Evolutionary conservation across 768 basidiomycete species (phyloP).

Genomic region (Psilocybe cyanescens): DNA sequence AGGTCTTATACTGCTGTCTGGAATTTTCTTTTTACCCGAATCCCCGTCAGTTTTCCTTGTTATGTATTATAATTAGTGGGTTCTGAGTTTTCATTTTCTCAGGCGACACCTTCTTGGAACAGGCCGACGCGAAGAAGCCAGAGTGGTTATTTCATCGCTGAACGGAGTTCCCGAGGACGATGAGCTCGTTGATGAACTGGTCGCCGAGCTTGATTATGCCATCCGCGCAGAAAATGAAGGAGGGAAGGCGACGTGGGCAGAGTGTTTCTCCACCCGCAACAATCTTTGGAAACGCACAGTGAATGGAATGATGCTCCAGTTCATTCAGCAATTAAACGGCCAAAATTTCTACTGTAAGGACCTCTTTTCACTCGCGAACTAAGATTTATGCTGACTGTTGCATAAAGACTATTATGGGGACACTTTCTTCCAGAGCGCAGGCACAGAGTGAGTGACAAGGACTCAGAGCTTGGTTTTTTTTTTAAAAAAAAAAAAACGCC

Average conservation of each 20-base stretch:
- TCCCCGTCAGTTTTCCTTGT: conserved; percentile 57
- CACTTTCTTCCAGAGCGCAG: conserved; percentile 78
- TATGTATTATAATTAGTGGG: not conserved
- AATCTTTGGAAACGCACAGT: conserved; percentile 72
- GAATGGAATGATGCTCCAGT: conserved; percentile 85
- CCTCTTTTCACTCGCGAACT: not conserved
- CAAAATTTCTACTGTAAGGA: conserved; percentile 79
- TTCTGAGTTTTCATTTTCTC: not conserved
- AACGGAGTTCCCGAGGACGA: conserved; percentile 68
- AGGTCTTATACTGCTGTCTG: conserved; percentile 68
- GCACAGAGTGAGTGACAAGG: conserved; percentile 50
- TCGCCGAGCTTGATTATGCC: conserved; percentile 68
- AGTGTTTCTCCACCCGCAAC: conserved; percentile 75
- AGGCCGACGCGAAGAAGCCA: conserved; percentile 56
- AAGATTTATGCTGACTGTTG: not conserved
- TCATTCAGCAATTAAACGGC: conserved; percentile 80
- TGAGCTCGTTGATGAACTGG: conserved; percentile 55
- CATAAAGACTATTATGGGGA: conserved; percentile 74
- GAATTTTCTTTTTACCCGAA: conserved; percentile 78
- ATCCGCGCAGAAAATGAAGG: conserved; percentile 79
- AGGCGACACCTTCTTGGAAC: conserved; percentile 75
- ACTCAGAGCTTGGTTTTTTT: not conserved
- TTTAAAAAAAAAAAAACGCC: not conserved
- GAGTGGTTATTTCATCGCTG: conserved; percentile 63
- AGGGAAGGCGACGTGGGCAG: conserved; percentile 77